A percentile compares a stretch with the other conserved stretches of the same genome.
Conservation (phyloP, 495 filamentous ascomycete genomes). For the Penicillium maclennaniae region DNA sequence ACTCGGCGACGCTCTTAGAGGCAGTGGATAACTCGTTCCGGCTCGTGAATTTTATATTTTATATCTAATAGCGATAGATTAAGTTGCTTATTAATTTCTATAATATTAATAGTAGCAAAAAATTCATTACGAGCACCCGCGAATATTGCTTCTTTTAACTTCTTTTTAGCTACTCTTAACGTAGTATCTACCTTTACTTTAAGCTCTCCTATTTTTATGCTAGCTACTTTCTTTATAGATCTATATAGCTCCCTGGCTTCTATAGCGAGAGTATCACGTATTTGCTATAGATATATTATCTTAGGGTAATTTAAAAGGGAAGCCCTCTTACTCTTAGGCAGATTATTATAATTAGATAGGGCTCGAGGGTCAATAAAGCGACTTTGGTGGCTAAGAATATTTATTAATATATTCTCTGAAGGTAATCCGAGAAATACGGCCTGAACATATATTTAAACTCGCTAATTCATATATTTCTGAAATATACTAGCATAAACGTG, state of each 20-base stretch:
- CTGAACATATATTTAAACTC: not conserved
- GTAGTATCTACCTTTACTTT: not conserved
- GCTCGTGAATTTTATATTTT: not conserved
- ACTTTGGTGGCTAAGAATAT: constrained; percentile 1
- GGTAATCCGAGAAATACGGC: not conserved
- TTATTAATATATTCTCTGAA: not conserved
- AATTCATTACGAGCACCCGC: not conserved
- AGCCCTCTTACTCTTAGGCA: not conserved
- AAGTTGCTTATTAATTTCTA: constrained; percentile 3
- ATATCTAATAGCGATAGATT: constrained; percentile 1
- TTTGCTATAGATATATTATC: not conserved
- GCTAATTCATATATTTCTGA: constrained; percentile 2
- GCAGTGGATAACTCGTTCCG: not conserved
- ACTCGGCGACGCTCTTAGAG: constrained; percentile 1
- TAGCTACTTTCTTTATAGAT: not conserved
- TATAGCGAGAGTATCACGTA: not conserved
- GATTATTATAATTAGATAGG: not conserved
- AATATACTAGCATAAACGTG: constrained; percentile 1
- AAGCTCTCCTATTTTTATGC: not conserved
- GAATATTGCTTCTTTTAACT: not conserved
- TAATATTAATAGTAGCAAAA: not conserved
- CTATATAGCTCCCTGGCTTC: not conserved
- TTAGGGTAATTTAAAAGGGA: not conserved
- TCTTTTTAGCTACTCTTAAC: not conserved
- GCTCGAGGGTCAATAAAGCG: constrained; percentile 1